Conservation (phyloP, 2,329 filamentous ascomycete species). For the Cytospora schulzeri region DNA sequence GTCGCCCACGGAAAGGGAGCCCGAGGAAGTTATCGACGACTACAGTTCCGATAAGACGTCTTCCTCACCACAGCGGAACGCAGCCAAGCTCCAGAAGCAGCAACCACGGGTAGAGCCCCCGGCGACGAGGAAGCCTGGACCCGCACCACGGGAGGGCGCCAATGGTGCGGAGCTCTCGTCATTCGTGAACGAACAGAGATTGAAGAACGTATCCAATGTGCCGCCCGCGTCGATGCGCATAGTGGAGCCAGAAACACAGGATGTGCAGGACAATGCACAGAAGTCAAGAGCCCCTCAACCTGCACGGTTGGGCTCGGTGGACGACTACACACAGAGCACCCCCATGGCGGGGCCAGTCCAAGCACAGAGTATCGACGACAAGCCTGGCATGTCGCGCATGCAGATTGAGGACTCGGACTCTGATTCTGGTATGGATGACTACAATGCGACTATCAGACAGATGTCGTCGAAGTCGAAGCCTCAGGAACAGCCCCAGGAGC, state of each 20-base stretch:
- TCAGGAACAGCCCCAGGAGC: slow-evolving; percentile 12
- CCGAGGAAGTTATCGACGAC: slow-evolving; percentile 36
- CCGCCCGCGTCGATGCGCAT: slow-evolving; percentile 60
- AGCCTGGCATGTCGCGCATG: slow-evolving; percentile 62
- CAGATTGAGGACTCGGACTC: slow-evolving; percentile 74
- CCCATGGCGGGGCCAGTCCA: slow-evolving; percentile 46
- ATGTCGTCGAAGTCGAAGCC: slow-evolving; percentile 33
- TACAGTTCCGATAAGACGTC: slow-evolving; percentile 12
- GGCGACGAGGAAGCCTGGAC: slow-evolving; percentile 44
- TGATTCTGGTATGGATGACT: slow-evolving; percentile 58
- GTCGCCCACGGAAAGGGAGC: slow-evolving; percentile 45
- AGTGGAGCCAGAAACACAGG: slow-evolving; percentile 56
- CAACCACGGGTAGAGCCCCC: slow-evolving; percentile 54
- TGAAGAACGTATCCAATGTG: slow-evolving; percentile 58
- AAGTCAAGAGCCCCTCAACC: slow-evolving; percentile 37
- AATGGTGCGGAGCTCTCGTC: slow-evolving; percentile 45
- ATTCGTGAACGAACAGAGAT: slow-evolving; percentile 45
- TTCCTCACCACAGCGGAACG: slow-evolving; percentile 52
- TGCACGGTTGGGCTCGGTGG: slow-evolving; percentile 42
- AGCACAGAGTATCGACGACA: slow-evolving; percentile 47
- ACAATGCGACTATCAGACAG: slow-evolving; percentile 36
- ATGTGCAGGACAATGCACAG: slow-evolving; percentile 37
- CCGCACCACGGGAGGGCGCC: slow-evolving; percentile 34
- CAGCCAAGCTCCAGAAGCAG: slow-evolving; percentile 73
- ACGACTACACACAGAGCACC: slow-evolving; percentile 45